Percentiles rank a stretch among this genome's conserved stretches.
phyloP scores from a whole-genome alignment of 1,284 basidiomycete species.

The Cutaneotrichosporon mucoides region DNA sequence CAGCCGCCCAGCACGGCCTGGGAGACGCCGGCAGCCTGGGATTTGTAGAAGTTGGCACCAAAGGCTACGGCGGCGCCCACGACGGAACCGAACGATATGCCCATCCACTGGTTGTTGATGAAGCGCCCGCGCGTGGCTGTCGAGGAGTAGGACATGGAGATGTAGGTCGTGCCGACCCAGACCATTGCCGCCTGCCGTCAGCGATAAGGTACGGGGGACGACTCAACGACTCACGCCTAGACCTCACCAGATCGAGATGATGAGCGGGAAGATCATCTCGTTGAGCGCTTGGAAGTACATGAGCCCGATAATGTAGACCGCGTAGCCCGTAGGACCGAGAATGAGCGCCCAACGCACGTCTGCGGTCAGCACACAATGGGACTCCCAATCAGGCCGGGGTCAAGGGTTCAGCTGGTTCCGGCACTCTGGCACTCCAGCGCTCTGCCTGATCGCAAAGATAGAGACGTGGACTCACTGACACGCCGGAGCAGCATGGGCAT shows the following conservation, averaged over 20 bases:
- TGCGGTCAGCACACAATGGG: neutral
- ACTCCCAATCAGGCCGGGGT: too few species aligned
- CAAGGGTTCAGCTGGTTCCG: too few species aligned
- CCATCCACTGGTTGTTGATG: slow-evolving; percentile 7
- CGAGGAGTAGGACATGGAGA: slow-evolving; percentile 2
- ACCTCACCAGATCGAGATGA: neutral
- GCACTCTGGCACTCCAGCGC: too few species aligned
- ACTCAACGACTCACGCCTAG: neutral
- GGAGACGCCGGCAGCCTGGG: neutral
- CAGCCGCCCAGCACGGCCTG: slow-evolving; percentile 2
- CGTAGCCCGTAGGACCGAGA: slow-evolving; percentile 4
- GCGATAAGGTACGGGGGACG: neutral
- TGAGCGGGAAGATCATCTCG: slow-evolving; percentile 4
- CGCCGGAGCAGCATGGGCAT: slow-evolving; percentile 1
- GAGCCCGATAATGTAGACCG: slow-evolving; percentile 3
- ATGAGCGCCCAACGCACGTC: slow-evolving; percentile 5
- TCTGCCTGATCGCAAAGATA: too few species aligned
- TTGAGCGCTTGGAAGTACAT: slow-evolving; percentile 4
- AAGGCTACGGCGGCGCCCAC: slow-evolving; percentile 2
- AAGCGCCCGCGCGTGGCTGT: neutral
- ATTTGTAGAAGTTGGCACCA: slow-evolving; percentile 4
- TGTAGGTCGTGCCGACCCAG: slow-evolving; percentile 4
- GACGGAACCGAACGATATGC: neutral
- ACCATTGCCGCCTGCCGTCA: neutral
- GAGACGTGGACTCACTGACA: neutral